These are phyloP conservation scores for Toxoplasma gondii DNA, from an alignment of 169 alveolate genomes.

Conservation along the genomic window DNA sequence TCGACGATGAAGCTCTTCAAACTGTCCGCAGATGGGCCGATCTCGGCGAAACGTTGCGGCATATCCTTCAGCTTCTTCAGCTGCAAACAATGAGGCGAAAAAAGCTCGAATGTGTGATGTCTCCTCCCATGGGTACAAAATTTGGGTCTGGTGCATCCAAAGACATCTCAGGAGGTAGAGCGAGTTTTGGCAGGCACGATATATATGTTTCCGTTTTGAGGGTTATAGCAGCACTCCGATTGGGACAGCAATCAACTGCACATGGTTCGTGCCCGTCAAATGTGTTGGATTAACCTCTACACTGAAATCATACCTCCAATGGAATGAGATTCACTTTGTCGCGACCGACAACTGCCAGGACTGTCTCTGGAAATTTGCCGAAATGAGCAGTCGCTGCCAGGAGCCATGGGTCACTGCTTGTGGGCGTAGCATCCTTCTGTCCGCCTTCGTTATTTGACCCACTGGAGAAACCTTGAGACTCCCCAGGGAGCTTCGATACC, in stretches of 20 bases:
- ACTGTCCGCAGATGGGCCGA: neutral
- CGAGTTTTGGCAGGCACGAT: neutral
- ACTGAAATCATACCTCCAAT: neutral
- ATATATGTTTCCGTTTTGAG: neutral
- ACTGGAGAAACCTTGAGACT: neutral
- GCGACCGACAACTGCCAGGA: neutral
- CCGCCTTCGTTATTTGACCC: neutral
- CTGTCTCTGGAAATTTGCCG: conserved; percentile 49
- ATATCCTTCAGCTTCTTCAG: neutral
- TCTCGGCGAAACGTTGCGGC: neutral
- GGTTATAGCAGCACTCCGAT: no score
- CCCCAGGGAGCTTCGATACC: neutral
- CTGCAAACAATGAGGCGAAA: neutral
- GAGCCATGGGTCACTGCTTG: neutral
- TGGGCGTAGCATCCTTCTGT: neutral
- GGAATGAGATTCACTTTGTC: conserved; percentile 10
- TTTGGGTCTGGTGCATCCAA: neutral
- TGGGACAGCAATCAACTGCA: no score
- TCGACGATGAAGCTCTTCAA: neutral
- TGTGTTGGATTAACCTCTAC: neutral
- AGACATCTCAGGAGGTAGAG: neutral
- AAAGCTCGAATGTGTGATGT: neutral
- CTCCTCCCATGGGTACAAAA: neutral
- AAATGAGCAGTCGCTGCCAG: conserved; percentile 60
- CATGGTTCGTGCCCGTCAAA: neutral